Evolutionary conservation across 129 eudicot genomes (phyloP).

Genomic region (Rutidosis leptorrhynchoides): DNA sequence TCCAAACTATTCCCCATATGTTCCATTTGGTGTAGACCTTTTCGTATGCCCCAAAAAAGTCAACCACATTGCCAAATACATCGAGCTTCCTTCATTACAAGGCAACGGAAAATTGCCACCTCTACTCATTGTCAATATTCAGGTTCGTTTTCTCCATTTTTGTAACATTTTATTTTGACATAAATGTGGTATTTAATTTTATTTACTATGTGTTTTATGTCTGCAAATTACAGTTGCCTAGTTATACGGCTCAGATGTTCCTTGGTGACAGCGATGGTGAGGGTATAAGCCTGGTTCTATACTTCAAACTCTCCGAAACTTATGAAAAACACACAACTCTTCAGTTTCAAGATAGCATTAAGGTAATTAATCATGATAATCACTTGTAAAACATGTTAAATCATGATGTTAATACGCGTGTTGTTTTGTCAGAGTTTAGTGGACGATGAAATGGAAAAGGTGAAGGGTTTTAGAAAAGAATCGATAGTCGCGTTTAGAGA

Average conservation of each 20-base stretch:
- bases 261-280: slow-evolving; percentile 82
- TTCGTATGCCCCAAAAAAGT: slow-evolving; percentile 67
- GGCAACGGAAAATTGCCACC: slow-evolving; percentile 55
- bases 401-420: not conserved
- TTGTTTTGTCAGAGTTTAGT: slow-evolving; percentile 52
- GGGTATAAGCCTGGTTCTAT: slow-evolving; percentile 84
- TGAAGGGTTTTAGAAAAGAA: slow-evolving; percentile 65
- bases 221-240: slow-evolving; percentile 58
- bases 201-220: not conserved
- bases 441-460: slow-evolving; percentile 65
- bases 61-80: slow-evolving; percentile 78
- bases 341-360: too few species aligned
- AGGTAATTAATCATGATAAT: not conserved
- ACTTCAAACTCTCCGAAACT: slow-evolving; percentile 63
- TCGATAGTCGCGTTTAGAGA: slow-evolving; percentile 71
- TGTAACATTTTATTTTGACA: not conserved
- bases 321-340: too few species aligned
- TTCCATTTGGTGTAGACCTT: slow-evolving; percentile 78
- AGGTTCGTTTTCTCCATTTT: slow-evolving; percentile 39
- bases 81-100: slow-evolving; percentile 71
- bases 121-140: slow-evolving; percentile 81
- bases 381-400: not conserved
- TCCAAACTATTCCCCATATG: slow-evolving; percentile 62
- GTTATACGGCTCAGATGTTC: slow-evolving; percentile 80
- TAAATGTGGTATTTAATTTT: not conserved